These are phyloP conservation scores for Barnettozyma siamensis DNA, from an alignment of 805 yeast species.

Conservation along the genomic window DNA sequence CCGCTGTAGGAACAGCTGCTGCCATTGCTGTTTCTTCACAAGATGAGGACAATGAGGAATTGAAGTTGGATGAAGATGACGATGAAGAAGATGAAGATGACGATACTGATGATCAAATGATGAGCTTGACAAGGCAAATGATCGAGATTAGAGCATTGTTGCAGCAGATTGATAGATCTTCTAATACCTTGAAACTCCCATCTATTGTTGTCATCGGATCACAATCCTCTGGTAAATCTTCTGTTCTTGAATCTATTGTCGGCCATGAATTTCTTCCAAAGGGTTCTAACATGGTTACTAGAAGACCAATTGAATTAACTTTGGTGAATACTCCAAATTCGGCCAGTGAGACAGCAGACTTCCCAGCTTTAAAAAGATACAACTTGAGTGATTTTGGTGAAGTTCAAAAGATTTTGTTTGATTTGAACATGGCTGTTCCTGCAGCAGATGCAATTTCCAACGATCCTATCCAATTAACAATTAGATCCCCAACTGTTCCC, in stretches of 20 bases:
- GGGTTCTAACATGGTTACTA: slow-evolving; percentile 96
- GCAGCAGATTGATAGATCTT: slow-evolving; percentile 63
- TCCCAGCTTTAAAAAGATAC: slow-evolving; percentile 80
- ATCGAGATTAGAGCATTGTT: slow-evolving; percentile 86
- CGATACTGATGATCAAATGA: slow-evolving; percentile 73
- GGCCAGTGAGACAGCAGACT: slow-evolving; percentile 86
- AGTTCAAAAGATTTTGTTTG: slow-evolving; percentile 82
- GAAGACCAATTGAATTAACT: slow-evolving; percentile 95
- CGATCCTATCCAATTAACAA: slow-evolving; percentile 90
- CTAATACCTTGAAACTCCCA: slow-evolving; percentile 77
- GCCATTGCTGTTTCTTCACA: slow-evolving; percentile 40
- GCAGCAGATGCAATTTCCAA: slow-evolving; percentile 77
- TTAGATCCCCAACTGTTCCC: slow-evolving; percentile 85
- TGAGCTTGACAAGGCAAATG: slow-evolving; percentile 90
- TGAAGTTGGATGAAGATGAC: slow-evolving; percentile 33
- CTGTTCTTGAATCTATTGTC: slow-evolving; percentile 91
- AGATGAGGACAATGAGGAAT: slow-evolving; percentile 40
- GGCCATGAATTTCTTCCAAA: slow-evolving; percentile 98
- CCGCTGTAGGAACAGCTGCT: slow-evolving; percentile 55
- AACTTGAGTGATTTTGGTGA: slow-evolving; percentile 82
- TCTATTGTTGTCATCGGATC: slow-evolving; percentile 97
- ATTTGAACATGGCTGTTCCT: slow-evolving; percentile 90
- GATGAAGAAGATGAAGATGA: slow-evolving; percentile 50
- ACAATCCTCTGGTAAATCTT: slow-evolving; percentile 95
- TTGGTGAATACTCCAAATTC: slow-evolving; percentile 77